Evolutionary conservation across 306 rosid species (phyloP), one percentile per base, ranked within the genome.

Genomic region (Pueraria montana): DNA sequence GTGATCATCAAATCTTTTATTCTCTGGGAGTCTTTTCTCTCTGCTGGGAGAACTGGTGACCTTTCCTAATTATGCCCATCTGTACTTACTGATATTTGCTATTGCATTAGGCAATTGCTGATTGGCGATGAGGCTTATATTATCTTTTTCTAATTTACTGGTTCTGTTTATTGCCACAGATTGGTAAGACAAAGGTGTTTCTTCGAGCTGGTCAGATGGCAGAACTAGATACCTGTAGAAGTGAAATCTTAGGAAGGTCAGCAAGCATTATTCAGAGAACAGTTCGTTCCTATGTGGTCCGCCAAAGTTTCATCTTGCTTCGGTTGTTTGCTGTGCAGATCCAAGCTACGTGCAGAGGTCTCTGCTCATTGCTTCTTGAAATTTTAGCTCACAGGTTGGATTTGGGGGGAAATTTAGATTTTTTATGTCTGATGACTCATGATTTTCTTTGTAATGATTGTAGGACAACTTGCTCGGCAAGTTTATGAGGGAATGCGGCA

Each of bases 121-220:
- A 75, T 64, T 67, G 24, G 74, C 16, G 8, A 46, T 27, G 30
- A 64, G 74, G 17, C 30, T 42, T 49, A 26, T 59, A 71, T 48
- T 66, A 14, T 72, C 16, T 14, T 48, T 77, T 38, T 77, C 34
- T 61, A 36, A 58, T 49, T 50, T 64, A 65, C 36, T 73, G 52
- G 42, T 79, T n/a, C 48, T 81, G 46, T 82, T 77, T 64, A 32
- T 73, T 88, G 74, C 81, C 65, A 82, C 89, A 93, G 98, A 90
- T 91, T 88, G 98, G 98, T 81, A 93, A 89, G 85, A 91, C 94
- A 11, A 93, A 93, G 89, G 89, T 91, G 58, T 93, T 93, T 86
- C 94, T 93, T 76, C 89, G 98, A 88, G 94, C 98, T 49, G 98
- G 98, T 55, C 98, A 93, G 74, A 90, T 93, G 96, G 98, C 98